Evolutionary conservation across 306 rosid species (phyloP).

Genomic region (Quercus dentata): DNA sequence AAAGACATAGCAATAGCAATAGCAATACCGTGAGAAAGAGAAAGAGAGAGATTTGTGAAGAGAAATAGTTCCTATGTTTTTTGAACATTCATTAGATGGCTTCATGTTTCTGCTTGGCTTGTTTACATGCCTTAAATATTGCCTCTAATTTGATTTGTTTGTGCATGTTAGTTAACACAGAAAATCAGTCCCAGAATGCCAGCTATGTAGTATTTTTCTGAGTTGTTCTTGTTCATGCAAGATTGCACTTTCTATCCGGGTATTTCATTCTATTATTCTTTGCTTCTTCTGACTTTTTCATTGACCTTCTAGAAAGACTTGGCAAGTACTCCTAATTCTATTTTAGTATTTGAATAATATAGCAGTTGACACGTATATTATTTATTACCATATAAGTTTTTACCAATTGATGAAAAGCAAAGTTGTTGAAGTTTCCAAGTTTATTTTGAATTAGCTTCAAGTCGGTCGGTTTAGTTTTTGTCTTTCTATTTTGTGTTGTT

Average conservation of each 20-base stretch:
- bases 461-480: background rate
- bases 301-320: conserved; percentile 21
- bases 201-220: background rate
- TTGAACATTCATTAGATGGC: too few relatives aligned
- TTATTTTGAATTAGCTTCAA: background rate
- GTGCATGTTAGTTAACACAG: too few relatives aligned
- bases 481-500: background rate
- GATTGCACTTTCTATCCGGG: background rate
- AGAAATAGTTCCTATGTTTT: too few relatives aligned
- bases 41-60: too few relatives aligned
- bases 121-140: too few relatives aligned
- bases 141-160: too few relatives aligned
- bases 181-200: too few relatives aligned
- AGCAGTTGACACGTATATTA: background rate
- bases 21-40: too few relatives aligned
- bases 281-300: background rate
- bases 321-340: background rate
- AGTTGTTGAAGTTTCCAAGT: background rate
- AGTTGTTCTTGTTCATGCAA: background rate
- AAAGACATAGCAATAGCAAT: too few relatives aligned
- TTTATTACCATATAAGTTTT: background rate
- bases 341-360: background rate
- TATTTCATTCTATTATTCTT: background rate
- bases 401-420: background rate
- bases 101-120: too few relatives aligned